Conservation (phyloP, 805 yeast genomes). For the Wickerhamiella bombiphila region DNA sequence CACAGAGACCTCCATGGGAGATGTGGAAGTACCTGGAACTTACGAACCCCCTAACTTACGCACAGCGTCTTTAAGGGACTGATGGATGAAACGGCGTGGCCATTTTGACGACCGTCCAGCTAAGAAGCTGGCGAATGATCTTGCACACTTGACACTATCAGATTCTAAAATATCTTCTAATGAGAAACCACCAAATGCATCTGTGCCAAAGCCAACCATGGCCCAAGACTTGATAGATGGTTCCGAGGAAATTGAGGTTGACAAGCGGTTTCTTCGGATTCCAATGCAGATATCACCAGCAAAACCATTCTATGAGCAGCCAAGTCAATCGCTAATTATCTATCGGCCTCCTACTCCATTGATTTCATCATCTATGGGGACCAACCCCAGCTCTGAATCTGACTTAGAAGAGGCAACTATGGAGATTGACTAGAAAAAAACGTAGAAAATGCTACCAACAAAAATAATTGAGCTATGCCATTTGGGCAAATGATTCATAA, state of each 20-base stretch:
- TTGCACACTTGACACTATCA: conserved; percentile 1
- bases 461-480: neutral
- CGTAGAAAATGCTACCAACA: neutral
- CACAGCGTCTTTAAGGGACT: too few relatives aligned
- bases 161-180: neutral
- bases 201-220: too few relatives aligned
- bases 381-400: neutral
- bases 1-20: conserved; percentile 17
- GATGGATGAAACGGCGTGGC: conserved; percentile 4
- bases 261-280: neutral
- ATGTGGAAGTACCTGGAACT: too few relatives aligned
- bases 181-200: too few relatives aligned
- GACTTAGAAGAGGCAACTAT: neutral
- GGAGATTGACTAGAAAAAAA: neutral
- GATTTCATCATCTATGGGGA: neutral
- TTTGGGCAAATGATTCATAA: neutral
- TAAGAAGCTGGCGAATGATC: conserved; percentile 3
- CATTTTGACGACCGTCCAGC: neutral
- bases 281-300: too few relatives aligned
- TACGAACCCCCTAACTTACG: too few relatives aligned
- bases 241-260: neutral
- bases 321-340: too few relatives aligned
- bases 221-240: neutral
- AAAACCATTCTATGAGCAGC: too few relatives aligned
- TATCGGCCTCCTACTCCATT: too few relatives aligned